These are phyloP conservation scores for Taphrina betulina DNA, from an alignment of 1,139 yeast genomes.

Conservation along the genomic window DNA sequence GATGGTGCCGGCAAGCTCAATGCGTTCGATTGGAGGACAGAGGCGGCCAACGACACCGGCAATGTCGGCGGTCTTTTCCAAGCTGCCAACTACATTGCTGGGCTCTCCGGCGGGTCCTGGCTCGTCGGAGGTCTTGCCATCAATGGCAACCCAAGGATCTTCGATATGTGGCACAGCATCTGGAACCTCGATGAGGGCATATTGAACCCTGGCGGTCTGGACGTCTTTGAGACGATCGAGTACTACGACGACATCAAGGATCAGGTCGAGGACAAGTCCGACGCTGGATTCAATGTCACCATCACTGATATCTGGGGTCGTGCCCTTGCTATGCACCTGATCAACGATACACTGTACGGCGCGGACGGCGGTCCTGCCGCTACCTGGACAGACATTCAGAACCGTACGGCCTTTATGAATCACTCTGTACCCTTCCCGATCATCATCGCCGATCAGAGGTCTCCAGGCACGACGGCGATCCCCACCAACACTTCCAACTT, in stretches of 20 bases:
- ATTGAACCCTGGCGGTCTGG: constrained; percentile 63
- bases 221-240: constrained; percentile 48
- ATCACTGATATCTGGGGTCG: constrained; percentile 94
- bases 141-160: constrained; percentile 38
- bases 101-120: constrained; percentile 86
- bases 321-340: constrained; percentile 74
- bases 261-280: constrained; percentile 58
- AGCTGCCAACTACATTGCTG: constrained; percentile 74
- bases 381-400: constrained; percentile 64
- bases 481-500: constrained; percentile 48
- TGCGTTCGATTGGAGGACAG: constrained; percentile 75
- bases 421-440: constrained; percentile 87
- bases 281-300: constrained; percentile 75
- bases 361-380: constrained; percentile 61
- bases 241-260: constrained; percentile 59
- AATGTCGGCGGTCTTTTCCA: constrained; percentile 77
- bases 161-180: constrained; percentile 34
- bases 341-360: constrained; percentile 47
- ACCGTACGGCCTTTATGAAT: constrained; percentile 55
- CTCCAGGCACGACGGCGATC: constrained; percentile 55
- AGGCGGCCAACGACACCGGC: constrained; percentile 59
- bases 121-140: constrained; percentile 63
- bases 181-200: constrained; percentile 52
- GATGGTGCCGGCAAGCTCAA: constrained; percentile 81
- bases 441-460: constrained; percentile 79